These are phyloP conservation scores for Thalassiosira ordinaria DNA, from an alignment of 352 stramenopile genomes.

Conservation along the genomic window DNA sequence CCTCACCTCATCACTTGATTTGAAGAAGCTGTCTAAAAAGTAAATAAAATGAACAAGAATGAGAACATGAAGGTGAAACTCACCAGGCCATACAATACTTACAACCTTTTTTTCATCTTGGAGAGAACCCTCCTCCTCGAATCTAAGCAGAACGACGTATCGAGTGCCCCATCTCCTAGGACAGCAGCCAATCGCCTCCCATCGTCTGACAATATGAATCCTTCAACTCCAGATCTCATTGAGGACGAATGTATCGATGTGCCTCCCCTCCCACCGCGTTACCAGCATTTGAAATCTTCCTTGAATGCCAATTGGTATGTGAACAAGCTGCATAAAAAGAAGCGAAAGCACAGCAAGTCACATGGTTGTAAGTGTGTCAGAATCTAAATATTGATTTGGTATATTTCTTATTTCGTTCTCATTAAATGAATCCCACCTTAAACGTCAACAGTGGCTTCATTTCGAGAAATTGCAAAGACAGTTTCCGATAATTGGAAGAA, in stretches of 20 bases:
- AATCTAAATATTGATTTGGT: not conserved
- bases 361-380: slow-evolving; percentile 24
- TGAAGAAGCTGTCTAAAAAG: too few relatives aligned
- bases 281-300: slow-evolving; percentile 2
- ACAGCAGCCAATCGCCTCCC: not conserved
- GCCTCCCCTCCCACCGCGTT: slow-evolving; percentile 6
- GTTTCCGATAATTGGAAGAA: slow-evolving; percentile 13
- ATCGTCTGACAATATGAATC: too few relatives aligned
- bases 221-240: not conserved
- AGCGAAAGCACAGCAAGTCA: slow-evolving; percentile 21
- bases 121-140: not conserved
- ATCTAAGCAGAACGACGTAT: not conserved
- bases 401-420: not conserved
- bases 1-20: too few relatives aligned
- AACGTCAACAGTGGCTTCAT: slow-evolving; percentile 1
- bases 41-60: too few relatives aligned
- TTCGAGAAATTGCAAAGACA: slow-evolving; percentile 9
- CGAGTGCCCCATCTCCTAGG: not conserved
- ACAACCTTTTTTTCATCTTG: slow-evolving; percentile 14
- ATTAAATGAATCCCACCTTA: not conserved
- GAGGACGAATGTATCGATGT: not conserved
- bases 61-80: not conserved
- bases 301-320: slow-evolving; percentile 6
- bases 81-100: slow-evolving; percentile 6
- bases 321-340: not conserved